Percentiles rank a stretch among this genome's conserved stretches.
Evolutionary conservation across 1,284 basidiomycete species (phyloP).

Genomic region (Irpex lacteus): DNA sequence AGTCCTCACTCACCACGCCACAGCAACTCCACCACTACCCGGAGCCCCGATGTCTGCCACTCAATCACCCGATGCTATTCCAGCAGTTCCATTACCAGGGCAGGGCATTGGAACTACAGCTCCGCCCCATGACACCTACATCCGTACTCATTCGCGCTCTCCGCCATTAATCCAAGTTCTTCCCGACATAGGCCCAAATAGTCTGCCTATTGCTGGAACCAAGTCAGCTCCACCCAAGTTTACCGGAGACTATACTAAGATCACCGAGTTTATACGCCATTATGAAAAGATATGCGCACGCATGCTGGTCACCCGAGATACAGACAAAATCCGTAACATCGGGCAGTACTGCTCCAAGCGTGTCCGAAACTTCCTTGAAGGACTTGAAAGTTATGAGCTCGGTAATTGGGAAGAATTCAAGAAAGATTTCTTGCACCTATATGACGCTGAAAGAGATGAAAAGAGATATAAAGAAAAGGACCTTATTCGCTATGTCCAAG

Average conservation of each 20-base stretch:
- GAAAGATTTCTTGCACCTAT: slow-evolving; percentile 4
- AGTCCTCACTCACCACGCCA: neutral
- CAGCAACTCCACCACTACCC: neutral
- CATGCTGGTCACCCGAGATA: neutral
- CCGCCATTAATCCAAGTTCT: neutral
- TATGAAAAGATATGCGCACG: slow-evolving; percentile 5
- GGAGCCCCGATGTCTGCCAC: neutral
- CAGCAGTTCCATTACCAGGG: too few relatives aligned
- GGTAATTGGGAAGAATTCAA: neutral
- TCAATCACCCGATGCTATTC: too few relatives aligned
- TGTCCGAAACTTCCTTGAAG: slow-evolving; percentile 8
- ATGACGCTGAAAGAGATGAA: slow-evolving; percentile 8
- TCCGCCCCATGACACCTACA: neutral
- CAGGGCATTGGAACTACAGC: neutral
- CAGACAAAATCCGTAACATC: slow-evolving; percentile 8
- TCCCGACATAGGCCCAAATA: neutral
- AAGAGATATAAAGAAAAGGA: slow-evolving; percentile 1
- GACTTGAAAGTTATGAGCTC: neutral
- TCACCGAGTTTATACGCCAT: slow-evolving; percentile 1
- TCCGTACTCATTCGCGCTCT: neutral
- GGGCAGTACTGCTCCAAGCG: slow-evolving; percentile 7
- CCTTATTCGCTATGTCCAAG: slow-evolving; percentile 7
- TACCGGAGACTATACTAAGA: slow-evolving; percentile 5
- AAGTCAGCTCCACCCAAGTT: slow-evolving; percentile 9
- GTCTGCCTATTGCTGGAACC: slow-evolving; percentile 2